phyloP scores from a whole-genome alignment of 2,329 filamentous ascomycete genomes.

The Colletotrichum sp. region DNA sequence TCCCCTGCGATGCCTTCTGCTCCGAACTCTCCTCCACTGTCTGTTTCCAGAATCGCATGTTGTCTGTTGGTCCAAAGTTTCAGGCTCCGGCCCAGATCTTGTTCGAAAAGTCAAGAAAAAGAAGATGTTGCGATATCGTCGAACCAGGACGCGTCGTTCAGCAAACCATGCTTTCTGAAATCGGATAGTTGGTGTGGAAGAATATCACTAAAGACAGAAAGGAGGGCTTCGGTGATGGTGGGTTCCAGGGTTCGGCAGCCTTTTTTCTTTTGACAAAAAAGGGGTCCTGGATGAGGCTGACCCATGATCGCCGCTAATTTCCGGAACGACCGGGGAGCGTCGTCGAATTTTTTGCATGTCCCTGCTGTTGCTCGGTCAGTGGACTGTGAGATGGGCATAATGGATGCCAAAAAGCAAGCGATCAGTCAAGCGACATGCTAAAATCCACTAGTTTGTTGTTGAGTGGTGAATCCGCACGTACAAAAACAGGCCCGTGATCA shows the following conservation, averaged over 20 bases:
- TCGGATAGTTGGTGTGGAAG: not conserved
- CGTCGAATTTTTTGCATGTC: not conserved
- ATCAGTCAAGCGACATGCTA: not conserved
- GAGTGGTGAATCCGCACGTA: not conserved
- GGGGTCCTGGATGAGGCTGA: constrained; percentile 5
- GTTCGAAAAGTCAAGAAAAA: not conserved
- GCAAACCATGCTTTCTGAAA: not conserved
- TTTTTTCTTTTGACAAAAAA: not conserved
- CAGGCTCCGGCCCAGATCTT: not conserved
- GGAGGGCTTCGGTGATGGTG: not conserved
- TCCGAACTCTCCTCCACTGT: not conserved
- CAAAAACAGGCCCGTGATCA: constrained; percentile 4
- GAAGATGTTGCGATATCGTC: not conserved
- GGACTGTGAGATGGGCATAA: not conserved
- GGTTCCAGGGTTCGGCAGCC: not conserved
- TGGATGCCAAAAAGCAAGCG: not conserved
- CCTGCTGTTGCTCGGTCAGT: not conserved
- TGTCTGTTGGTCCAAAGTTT: not conserved
- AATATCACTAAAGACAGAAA: not conserved
- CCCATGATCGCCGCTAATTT: constrained; percentile 8
- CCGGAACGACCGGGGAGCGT: constrained; percentile 8
- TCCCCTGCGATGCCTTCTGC: not conserved
- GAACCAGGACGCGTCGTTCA: not conserved
- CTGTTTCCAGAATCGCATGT: not conserved
- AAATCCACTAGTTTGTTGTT: not conserved